Evolutionary conservation across 805 yeast genomes (phyloP), one percentile per base, ranked within the genome.

Genomic region (Candida takata): DNA sequence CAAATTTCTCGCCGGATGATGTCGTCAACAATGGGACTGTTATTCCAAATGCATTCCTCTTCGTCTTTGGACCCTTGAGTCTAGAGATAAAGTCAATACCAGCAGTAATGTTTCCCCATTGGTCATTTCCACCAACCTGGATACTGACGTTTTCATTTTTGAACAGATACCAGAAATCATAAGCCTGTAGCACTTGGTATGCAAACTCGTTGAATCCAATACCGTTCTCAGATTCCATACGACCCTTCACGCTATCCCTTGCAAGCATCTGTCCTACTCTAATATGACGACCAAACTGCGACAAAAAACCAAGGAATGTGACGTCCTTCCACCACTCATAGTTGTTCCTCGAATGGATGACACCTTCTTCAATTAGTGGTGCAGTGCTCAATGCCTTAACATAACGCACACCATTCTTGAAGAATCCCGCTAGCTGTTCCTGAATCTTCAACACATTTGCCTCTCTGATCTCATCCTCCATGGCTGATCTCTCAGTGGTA

Each of bases 31-130:
- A 62, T 2, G 97, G 97, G 0, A 83, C 95, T 0, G 98, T 92
- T 31, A 92, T 47, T 0, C 97, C 97, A 56, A 62, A 84, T 8
- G 52, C 42, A 39, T 57, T 35, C 36, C 44, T 45, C 11, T 39
- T 42, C 36, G 27, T 36, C 28, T 35, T 42, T 35, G 36, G 47
- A 47, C 42, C 57, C 48, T 47, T 57, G 19, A 84, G 55, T 43
- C 95, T 64, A 1, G 80, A 67, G 27, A 88, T 86, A 39, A 92
- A 67, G 51, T 92, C 98, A 27, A 84, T 73, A 0, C 98, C 98
- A 1, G 97, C 97, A 2, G 95, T 85, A 40, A 92, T 92, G 51
- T 92, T 92, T 1, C 98, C 98, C 87, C 96, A 92, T 60, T 92
- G 98, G 56, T 92, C 98, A 54, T 84, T 87, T 6, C 98, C 98